Conservation (phyloP, 106 monocot genomes). For the Iris macrosiphon region DNA sequence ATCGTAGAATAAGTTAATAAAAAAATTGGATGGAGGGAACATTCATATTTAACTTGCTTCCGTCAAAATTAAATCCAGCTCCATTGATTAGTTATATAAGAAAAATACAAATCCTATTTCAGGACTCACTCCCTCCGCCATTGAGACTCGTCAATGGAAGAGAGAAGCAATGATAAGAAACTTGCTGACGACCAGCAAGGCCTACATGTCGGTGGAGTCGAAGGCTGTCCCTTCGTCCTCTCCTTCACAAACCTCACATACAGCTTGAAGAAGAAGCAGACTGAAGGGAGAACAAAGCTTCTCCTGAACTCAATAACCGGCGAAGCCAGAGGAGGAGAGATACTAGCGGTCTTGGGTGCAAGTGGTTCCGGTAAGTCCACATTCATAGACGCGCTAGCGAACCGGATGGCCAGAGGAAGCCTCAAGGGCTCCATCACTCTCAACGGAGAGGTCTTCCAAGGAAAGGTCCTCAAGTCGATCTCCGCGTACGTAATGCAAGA, state of each 20-base stretch:
- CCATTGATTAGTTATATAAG: too few species aligned
- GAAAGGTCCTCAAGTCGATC: slow-evolving; percentile 4
- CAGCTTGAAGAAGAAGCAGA: slow-evolving; percentile 35
- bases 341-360: slow-evolving; percentile 66
- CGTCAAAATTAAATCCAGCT: too few species aligned
- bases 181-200: slow-evolving; percentile 21
- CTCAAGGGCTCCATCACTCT: slow-evolving; percentile 26
- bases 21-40: too few species aligned
- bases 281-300: slow-evolving; percentile 12
- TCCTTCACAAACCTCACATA: slow-evolving; percentile 67
- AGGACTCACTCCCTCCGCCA: too few species aligned
- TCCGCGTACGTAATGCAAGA: slow-evolving; percentile 60
- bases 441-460: slow-evolving; percentile 13
- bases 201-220: slow-evolving; percentile 33
- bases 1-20: too few species aligned
- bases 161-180: too few species aligned
- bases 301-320: slow-evolving; percentile 62
- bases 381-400: slow-evolving; percentile 74
- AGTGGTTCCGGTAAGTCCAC: slow-evolving; percentile 84
- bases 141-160: too few species aligned
- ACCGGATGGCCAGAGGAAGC: slow-evolving; percentile 42
- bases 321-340: slow-evolving; percentile 69
- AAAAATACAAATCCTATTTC: too few species aligned
- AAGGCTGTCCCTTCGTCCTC: slow-evolving; percentile 28
- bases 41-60: too few species aligned